A percentile compares a stretch with the other conserved stretches of the same genome.
phyloP scores from a whole-genome alignment of 2,329 filamentous ascomycete genomes.

The Blumeriella jaapii region DNA sequence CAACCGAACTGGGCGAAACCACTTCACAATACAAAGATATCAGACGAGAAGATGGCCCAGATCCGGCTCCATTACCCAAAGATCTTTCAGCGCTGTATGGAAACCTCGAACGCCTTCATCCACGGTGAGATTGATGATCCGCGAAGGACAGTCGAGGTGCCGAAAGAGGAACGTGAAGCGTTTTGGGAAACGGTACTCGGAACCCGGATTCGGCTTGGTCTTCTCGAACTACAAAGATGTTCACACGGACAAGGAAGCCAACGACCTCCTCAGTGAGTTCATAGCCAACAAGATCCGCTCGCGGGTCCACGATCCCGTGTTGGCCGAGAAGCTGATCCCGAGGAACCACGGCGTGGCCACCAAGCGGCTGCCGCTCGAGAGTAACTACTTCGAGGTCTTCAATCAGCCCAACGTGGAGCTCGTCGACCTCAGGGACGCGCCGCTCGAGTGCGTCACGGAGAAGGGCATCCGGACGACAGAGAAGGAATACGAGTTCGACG shows the following conservation, averaged over 20 bases:
- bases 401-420: conserved; percentile 26
- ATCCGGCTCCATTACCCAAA: conserved; percentile 24
- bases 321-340: conserved; percentile 29
- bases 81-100: conserved; percentile 24
- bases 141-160: conserved; percentile 26
- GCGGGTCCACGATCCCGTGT: conserved; percentile 28
- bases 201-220: conserved; percentile 31
- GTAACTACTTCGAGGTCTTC: conserved; percentile 27
- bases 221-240: conserved; percentile 24
- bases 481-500: conserved; percentile 22
- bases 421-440: conserved; percentile 12
- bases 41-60: conserved; percentile 18
- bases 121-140: conserved; percentile 18
- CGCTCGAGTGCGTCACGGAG: conserved; percentile 25
- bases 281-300: conserved; percentile 28
- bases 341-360: conserved; percentile 24
- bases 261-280: conserved; percentile 24
- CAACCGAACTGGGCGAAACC: conserved; percentile 36
- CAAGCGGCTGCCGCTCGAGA: conserved; percentile 12
- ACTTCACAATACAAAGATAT: conserved; percentile 11
- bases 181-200: conserved; percentile 27
- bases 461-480: conserved; percentile 26
- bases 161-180: conserved; percentile 25
- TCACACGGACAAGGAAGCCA: conserved; percentile 23
- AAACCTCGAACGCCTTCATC: conserved; percentile 24